Evolutionary conservation across 768 basidiomycete genomes (phyloP).

Genomic region (Neoboletus brunneissimus): DNA sequence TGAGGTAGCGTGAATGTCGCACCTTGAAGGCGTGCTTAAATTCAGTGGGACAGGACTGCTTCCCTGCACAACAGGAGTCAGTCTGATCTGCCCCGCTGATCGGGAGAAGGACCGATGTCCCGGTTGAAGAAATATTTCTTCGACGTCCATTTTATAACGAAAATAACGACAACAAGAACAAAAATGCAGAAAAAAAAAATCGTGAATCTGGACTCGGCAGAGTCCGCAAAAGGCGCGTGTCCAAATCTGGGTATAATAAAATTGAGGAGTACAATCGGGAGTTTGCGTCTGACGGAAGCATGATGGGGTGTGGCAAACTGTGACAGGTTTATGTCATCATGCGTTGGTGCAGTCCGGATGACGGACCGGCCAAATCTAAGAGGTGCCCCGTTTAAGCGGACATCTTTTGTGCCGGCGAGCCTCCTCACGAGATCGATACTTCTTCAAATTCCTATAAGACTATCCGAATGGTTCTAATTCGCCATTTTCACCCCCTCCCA

Average conservation of each 20-base stretch:
- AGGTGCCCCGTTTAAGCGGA: conserved; percentile 22
- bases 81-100: conserved; percentile 31
- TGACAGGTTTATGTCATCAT: conserved; percentile 31
- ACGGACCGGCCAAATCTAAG: conserved; percentile 33
- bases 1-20: conserved; percentile 22
- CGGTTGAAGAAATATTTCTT: conserved; percentile 11
- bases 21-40: conserved; percentile 20
- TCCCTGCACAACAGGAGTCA: neutral
- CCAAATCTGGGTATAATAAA: conserved; percentile 26
- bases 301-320: conserved; percentile 16
- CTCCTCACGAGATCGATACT: conserved; percentile 36
- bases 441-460: conserved; percentile 35
- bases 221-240: conserved; percentile 6
- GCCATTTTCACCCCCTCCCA: conserved; percentile 21
- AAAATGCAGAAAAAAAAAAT: conserved; percentile 9
- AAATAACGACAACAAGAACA: neutral
- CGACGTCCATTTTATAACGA: neutral
- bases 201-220: conserved; percentile 12
- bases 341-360: conserved; percentile 24
- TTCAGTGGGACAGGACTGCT: conserved; percentile 6
- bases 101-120: conserved; percentile 31
- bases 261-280: conserved; percentile 25
- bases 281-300: conserved; percentile 21
- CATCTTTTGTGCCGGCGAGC: conserved; percentile 27
- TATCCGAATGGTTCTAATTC: conserved; percentile 24